A percentile compares a stretch with the other conserved stretches of the same genome.
phyloP scores from a whole-genome alignment of 306 rosid species.

The Vicia faba region DNA sequence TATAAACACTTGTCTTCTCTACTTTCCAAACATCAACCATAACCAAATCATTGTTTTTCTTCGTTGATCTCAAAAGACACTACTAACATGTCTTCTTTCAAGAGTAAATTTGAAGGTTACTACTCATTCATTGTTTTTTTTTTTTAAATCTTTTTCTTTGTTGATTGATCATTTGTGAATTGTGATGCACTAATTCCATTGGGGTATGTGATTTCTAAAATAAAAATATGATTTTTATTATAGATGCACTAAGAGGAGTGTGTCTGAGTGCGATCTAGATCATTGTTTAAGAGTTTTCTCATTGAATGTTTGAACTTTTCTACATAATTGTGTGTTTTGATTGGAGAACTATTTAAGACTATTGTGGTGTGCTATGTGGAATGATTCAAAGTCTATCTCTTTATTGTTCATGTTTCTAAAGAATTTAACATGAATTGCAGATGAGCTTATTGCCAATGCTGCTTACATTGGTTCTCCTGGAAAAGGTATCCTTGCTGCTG shows the following conservation, averaged over 20 bases:
- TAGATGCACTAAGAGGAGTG: neutral
- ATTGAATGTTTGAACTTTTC: neutral
- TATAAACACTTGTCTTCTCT: slow-evolving; percentile 12
- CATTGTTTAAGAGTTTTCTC: neutral
- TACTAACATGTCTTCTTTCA: slow-evolving; percentile 60
- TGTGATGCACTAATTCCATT: neutral
- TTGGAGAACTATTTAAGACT: no score
- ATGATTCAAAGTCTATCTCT: neutral
- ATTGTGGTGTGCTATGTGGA: neutral
- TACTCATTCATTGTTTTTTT: neutral
- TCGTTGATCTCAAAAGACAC: neutral
- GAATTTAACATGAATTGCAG: slow-evolving; percentile 46
- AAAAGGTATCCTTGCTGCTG: slow-evolving; percentile 98
- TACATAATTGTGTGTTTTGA: neutral
- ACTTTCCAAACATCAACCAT: slow-evolving; percentile 18
- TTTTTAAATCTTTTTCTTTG: neutral
- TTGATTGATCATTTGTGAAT: neutral
- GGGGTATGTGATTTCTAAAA: neutral
- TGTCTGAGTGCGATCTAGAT: slow-evolving; percentile 20
- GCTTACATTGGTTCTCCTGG: slow-evolving; percentile 90
- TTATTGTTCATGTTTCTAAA: slow-evolving; percentile 6
- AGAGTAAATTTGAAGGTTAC: slow-evolving; percentile 72
- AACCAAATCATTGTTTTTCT: neutral
- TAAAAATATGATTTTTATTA: neutral
- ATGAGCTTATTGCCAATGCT: slow-evolving; percentile 88